Base-by-base conservation (phyloP, 345 rosid species). In the Excoecaria agallocha region DNA sequence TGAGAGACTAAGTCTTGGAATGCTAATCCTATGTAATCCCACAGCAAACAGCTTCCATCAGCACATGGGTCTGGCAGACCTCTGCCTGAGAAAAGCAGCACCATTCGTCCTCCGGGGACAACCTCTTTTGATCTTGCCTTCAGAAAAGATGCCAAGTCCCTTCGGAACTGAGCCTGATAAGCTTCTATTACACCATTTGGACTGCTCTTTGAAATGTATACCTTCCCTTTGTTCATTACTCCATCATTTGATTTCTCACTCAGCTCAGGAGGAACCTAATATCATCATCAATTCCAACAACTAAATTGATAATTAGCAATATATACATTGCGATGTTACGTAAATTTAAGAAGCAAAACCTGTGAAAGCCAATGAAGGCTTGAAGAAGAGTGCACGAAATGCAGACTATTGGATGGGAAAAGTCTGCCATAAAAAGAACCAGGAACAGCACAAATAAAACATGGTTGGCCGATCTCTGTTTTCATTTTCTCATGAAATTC, bases 301-400 rank as follows among this genome's bases (percentile, higher is more conserved):
- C n/a, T n/a, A n/a, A n/a, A n/a, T n/a, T n/a, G n/a, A n/a, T n/a
- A n/a, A n/a, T n/a, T n/a, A n/a, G n/a, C n/a, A n/a, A n/a, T n/a
- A n/a, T n/a, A n/a, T n/a, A n/a, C n/a, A n/a, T n/a, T n/a, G n/a
- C n/a, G n/a, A n/a, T n/a, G n/a, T n/a, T n/a, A n/a, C n/a, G n/a
- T n/a, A n/a, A n/a, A n/a, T n/a, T 1, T 9, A n/a, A 60, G n/a
- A 24, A 13, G 51, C n/a, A 39, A 46, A 54, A 86, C 87, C 86
- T 83, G 85, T 25, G 88, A 87, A 41, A 87, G 90, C 88, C 86
- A 87, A 55, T 87, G 85, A 17, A 85, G 86, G 70, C 82, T 82
- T 22, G 75, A 68, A 61, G 77, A 78, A 52, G 87, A 82, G 70
- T 84, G 85, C 46, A 87, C 84, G 64, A 86, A 76, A 60, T 79